Base-by-base conservation (phyloP, 768 basidiomycete genomes). In the Mycena epipterygia region DNA sequence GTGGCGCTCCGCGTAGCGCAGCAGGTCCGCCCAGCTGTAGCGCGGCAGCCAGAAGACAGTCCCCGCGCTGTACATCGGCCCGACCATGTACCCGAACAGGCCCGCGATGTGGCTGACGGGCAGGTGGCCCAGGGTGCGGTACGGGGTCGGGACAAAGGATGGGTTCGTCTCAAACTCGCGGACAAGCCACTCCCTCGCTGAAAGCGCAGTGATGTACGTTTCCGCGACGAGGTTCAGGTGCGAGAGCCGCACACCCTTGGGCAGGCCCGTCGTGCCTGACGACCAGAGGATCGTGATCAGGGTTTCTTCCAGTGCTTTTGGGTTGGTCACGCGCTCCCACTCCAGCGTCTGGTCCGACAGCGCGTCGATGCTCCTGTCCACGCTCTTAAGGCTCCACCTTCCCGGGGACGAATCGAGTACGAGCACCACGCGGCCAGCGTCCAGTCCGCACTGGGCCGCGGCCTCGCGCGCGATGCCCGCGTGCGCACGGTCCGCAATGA, bases 61-160 rank as follows among this genome's bases (percentile, higher is more conserved):
- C 35, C 60, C 60, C 60, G 60, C 60, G 48, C 60, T 62, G 60
- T 62, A 62, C 60, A 62, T 62, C 48, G 60, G 60, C 60, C 60
- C 60, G 35, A 62, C 33, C 32, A 62, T 62, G 60, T 62, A 62
- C 46, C 60, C 60, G 48, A 62, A 62, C 46, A 62, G 60, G 60
- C 60, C 60, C 60, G 60, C 60, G 60, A 62, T 62, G 60, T 62
- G 60, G 60, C 60, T 62, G 60, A 62, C 60, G 60, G 60, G 60
- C 60, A 62, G 60, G 60, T 62, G 60, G 60, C 60, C 60, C 46
- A 62, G 60, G 44, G 60, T 62, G 60, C 60, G 60, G 60, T 39
- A 62, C 16, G 60, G 60, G 60, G 60, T 62, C 46, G 60, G 60
- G 60, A 62, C 60, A 35, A 62, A 62, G 46, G 60, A 62, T 49